These are phyloP conservation scores for Neoboletus magnificus DNA, from an alignment of 768 basidiomycete species.

Conservation along the genomic window DNA sequence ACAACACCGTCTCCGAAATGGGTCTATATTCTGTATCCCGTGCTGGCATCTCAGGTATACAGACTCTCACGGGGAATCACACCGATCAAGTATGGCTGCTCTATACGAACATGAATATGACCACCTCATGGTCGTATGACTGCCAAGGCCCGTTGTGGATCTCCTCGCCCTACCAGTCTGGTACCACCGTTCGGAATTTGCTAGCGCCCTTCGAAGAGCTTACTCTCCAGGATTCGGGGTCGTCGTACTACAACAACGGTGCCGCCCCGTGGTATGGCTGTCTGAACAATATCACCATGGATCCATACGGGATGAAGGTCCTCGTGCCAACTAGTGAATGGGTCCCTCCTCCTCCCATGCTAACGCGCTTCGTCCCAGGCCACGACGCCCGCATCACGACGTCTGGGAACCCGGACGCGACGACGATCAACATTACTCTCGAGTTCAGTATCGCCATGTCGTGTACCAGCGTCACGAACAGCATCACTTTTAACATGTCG, in stretches of 20 bases:
- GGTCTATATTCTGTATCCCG: constrained; percentile 84
- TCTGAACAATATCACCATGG: constrained; percentile 59
- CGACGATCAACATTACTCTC: constrained; percentile 59
- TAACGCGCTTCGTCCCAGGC: constrained; percentile 81
- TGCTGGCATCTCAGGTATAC: constrained; percentile 53
- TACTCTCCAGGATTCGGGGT: constrained; percentile 60
- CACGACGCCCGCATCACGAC: constrained; percentile 72
- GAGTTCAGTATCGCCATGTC: constrained; percentile 81
- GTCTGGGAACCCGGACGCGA: constrained; percentile 45
- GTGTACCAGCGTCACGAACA: constrained; percentile 62
- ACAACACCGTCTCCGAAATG: constrained; percentile 75
- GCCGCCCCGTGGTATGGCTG: constrained; percentile 73
- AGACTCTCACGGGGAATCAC: constrained; percentile 58
- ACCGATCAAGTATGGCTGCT: constrained; percentile 78
- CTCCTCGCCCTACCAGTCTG: constrained; percentile 67
- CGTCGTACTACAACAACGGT: constrained; percentile 58
- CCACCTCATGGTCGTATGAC: constrained; percentile 58
- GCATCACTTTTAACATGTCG: constrained; percentile 65
- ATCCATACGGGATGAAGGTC: constrained; percentile 77
- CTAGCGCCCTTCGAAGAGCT: constrained; percentile 84
- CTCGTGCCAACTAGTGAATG: constrained; percentile 69
- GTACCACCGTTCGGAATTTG: constrained; percentile 65
- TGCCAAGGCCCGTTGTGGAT: constrained; percentile 68
- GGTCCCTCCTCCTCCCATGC: constrained; percentile 63
- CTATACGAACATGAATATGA: constrained; percentile 81